Evolutionary conservation across 805 yeast species (phyloP), one percentile per base, ranked within the genome.

Genomic region (Monosporozyma yasuniensis): DNA sequence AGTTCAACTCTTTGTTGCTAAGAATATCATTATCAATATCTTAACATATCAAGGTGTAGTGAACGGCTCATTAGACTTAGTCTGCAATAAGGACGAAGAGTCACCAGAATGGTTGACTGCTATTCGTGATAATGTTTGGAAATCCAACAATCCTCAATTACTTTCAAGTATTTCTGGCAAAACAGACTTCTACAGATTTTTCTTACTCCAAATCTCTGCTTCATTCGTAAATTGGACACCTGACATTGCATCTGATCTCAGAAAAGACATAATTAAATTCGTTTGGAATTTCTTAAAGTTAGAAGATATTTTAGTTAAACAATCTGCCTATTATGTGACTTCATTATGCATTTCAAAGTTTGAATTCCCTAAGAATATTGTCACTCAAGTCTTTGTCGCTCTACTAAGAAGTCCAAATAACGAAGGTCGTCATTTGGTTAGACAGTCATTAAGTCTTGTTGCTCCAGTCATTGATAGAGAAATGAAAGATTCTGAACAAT

Each of bases 211-310:
- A 56, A 66, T 89, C 61, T 84, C 98, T 0, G 81, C 96, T 0
- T 68, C 84, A 42, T 68, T 93, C 42, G 78, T 89, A 23, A 81
- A 82, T 60, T 78, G 80, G 67, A 81, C 86, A 1, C 81, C 95
- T 0, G 65, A 69, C 0, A 66, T 73, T 10, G 74, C 87, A 23
- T 69, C 76, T 7, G 84, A 79, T 14, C 74, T 78, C 56, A 74
- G 86, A 42, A 91, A 88, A 61, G 96, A 89, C 57, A 80, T 93
- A 42, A 87, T 93, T 65, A 88, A 87, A 64, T 93, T 89, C 69
- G 85, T 89, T 57, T 93, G 99, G 99, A 86, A 87, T 56, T 86
- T 83, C 59, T 83, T 93, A 61, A 87, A 87, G 57, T 70, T 90
- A 30, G 97, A 90, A 54, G 99, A 93, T 62, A 77, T 82, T 47